Conservation (phyloP, 2,329 filamentous ascomycete genomes). For the Parastagonospora nodorum region DNA sequence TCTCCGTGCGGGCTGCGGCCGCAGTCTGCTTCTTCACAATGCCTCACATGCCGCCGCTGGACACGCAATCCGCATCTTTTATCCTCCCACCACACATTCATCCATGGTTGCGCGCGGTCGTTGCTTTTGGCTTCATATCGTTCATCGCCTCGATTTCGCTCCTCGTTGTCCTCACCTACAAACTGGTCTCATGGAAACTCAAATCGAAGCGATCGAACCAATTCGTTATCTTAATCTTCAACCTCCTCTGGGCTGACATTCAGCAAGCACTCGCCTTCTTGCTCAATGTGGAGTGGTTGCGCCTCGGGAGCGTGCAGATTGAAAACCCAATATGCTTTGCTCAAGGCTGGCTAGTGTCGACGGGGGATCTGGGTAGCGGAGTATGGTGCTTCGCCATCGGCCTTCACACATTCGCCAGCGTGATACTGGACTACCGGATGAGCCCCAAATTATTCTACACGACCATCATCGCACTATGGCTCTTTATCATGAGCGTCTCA, state of each 20-base stretch:
- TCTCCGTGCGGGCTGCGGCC: neutral
- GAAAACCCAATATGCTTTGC: conserved; percentile 62
- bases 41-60: conserved; percentile 24
- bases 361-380: conserved; percentile 68
- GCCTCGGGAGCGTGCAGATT: conserved; percentile 59
- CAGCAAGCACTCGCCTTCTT: conserved; percentile 69
- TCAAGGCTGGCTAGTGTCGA: conserved; percentile 72
- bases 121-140: conserved; percentile 54
- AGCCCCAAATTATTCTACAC: conserved; percentile 58
- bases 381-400: conserved; percentile 71
- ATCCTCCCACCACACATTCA: conserved; percentile 41
- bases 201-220: conserved; percentile 59
- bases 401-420: conserved; percentile 67
- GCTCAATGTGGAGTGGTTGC: conserved; percentile 65
- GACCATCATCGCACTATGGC: conserved; percentile 59
- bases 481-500: conserved; percentile 63
- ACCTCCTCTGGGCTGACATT: conserved; percentile 70
- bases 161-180: conserved; percentile 53
- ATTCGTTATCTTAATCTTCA: conserved; percentile 71
- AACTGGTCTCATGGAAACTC: conserved; percentile 49
- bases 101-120: conserved; percentile 53
- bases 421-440: conserved; percentile 62
- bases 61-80: conserved; percentile 36
- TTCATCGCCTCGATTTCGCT: conserved; percentile 52
- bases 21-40: conserved; percentile 14